Evolutionary conservation across 768 basidiomycete species (phyloP).

Genomic region (Mycena vitilis): DNA sequence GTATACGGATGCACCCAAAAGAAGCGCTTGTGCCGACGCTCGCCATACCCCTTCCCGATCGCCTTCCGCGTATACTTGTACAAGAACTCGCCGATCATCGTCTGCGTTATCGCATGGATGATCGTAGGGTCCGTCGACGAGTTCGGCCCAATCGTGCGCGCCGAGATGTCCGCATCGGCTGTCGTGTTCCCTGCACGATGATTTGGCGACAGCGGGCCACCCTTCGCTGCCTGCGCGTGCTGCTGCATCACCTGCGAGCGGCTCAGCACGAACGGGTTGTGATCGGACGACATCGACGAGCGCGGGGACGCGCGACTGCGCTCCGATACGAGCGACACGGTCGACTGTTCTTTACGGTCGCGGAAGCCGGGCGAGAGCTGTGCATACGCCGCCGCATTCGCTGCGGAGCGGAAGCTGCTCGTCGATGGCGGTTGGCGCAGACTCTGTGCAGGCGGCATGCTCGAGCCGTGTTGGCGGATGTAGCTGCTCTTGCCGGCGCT

Average conservation of each 20-base stretch:
- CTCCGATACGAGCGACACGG: conserved; percentile 77
- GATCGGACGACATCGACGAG: conserved; percentile 87
- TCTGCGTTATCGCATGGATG: conserved; percentile 98
- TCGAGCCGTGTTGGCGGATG: conserved; percentile 75
- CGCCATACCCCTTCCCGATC: conserved; percentile 91
- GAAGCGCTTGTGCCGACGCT: conserved; percentile 92
- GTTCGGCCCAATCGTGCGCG: conserved; percentile 49
- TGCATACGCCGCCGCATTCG: conserved; percentile 67
- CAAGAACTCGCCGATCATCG: conserved; percentile 99
- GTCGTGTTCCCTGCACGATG: conserved; percentile 43
- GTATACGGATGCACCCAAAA: conserved; percentile 99
- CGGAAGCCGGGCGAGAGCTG: conserved; percentile 59
- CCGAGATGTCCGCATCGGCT: conserved; percentile 53
- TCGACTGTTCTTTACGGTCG: conserved; percentile 68
- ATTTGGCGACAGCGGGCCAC: conserved; percentile 58
- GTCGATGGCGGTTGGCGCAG: conserved; percentile 82
- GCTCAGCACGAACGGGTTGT: conserved; percentile 56
- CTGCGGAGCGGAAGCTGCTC: conserved; percentile 85
- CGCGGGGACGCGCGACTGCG: conserved; percentile 77
- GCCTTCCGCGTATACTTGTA: conserved; percentile 95
- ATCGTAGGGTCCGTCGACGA: conserved; percentile 86
- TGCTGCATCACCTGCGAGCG: conserved; percentile 41
- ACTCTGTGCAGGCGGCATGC: conserved; percentile 72
- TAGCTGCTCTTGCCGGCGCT: conserved; percentile 50
- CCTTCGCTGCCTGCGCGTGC: conserved; percentile 47